Evolutionary conservation across 768 basidiomycete genomes (phyloP).

Genomic region (Termitomyces heimii): DNA sequence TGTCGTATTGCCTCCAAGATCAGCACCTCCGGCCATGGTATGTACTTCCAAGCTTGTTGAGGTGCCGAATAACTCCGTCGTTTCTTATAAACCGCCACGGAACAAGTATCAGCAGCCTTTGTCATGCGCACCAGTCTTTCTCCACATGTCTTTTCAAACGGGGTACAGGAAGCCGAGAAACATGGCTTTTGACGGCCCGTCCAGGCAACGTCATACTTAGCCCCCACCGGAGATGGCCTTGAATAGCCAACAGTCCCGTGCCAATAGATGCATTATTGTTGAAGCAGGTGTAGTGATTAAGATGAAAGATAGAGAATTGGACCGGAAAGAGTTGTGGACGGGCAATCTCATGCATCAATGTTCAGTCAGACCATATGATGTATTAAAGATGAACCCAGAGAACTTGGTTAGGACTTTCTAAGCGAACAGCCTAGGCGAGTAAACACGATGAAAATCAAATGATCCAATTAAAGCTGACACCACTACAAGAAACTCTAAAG

Average conservation of each 20-base stretch:
- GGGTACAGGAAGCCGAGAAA: slow-evolving; percentile 3
- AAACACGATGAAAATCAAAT: not conserved
- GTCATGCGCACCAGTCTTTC: slow-evolving; percentile 3
- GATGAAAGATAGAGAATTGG: not conserved
- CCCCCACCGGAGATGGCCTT: not conserved
- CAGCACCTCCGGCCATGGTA: slow-evolving; percentile 41
- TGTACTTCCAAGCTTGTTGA: not conserved
- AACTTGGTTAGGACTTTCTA: too few species aligned
- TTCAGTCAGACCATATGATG: too few species aligned
- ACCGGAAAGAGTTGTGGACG: not conserved
- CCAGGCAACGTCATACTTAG: not conserved
- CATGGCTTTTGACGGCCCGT: not conserved
- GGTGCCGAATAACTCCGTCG: not conserved
- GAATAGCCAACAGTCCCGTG: not conserved
- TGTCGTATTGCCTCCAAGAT: slow-evolving; percentile 21
- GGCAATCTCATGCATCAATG: too few species aligned
- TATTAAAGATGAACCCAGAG: too few species aligned
- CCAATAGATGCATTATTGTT: not conserved
- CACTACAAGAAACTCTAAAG: not conserved
- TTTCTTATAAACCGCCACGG: not conserved
- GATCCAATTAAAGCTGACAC: not conserved
- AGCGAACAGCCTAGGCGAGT: not conserved
- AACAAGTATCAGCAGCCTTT: not conserved
- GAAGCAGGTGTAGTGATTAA: not conserved
- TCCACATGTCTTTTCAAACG: not conserved